phyloP scores from a whole-genome alignment of 208 protist species.

The Crithidia expoeki region DNA sequence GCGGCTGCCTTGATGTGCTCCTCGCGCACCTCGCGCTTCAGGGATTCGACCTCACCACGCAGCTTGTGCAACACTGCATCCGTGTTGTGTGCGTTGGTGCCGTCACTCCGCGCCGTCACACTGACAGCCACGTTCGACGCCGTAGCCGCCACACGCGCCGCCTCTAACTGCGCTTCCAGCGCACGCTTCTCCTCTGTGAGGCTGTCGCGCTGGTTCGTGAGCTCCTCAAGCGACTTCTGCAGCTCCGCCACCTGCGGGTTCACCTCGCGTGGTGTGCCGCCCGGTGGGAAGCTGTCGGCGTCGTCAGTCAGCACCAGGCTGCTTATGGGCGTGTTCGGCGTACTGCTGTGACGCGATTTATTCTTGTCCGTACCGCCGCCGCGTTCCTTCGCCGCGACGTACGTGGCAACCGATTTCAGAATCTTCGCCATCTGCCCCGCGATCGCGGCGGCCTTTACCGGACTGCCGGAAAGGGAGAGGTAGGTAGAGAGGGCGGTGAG shows the following conservation, averaged over 20 bases:
- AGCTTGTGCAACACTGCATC: conserved; percentile 15
- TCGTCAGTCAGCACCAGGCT: conserved; percentile 23
- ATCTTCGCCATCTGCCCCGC: conserved; percentile 71
- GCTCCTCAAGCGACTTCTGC: conserved; percentile 20
- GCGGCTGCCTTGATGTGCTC: conserved; percentile 27
- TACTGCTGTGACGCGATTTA: conserved; percentile 32
- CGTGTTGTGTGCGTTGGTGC: neutral
- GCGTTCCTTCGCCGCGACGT: conserved; percentile 35
- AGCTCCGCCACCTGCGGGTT: conserved; percentile 16
- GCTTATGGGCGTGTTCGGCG: conserved; percentile 19
- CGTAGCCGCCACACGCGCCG: neutral
- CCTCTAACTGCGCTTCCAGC: conserved; percentile 19
- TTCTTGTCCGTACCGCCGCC: neutral
- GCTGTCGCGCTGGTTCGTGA: conserved; percentile 26
- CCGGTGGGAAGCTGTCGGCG: neutral
- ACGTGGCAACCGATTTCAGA: conserved; percentile 40
- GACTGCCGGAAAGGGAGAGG: conserved; percentile 53
- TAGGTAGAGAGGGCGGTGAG: conserved; percentile 62
- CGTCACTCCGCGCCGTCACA: neutral
- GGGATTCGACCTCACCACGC: conserved; percentile 14
- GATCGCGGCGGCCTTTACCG: conserved; percentile 67
- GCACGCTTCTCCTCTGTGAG: conserved; percentile 16
- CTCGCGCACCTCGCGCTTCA: conserved; percentile 27
- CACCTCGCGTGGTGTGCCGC: conserved; percentile 12
- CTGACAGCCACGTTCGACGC: neutral